phyloP scores from a whole-genome alignment of 768 basidiomycete species.

The Neoboletus subvelutipes region DNA sequence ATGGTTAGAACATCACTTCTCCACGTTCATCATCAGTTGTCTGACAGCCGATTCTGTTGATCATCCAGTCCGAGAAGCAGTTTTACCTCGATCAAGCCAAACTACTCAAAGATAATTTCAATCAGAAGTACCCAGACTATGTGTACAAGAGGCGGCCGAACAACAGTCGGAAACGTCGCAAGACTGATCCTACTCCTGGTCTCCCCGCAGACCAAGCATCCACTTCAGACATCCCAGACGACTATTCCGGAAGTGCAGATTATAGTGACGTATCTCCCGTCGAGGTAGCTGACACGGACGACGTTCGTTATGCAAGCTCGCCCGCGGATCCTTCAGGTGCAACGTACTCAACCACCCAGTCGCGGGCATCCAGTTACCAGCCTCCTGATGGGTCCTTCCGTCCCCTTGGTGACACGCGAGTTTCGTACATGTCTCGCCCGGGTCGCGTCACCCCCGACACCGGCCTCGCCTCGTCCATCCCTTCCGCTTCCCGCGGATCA shows the following conservation, averaged over 20 bases:
- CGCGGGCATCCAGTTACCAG: constrained; percentile 27
- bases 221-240: constrained; percentile 35
- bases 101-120: constrained; percentile 82
- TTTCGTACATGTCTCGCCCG: constrained; percentile 29
- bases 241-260: constrained; percentile 26
- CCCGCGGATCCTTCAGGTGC: constrained; percentile 21
- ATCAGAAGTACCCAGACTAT: constrained; percentile 84
- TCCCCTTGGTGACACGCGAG: constrained; percentile 27
- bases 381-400: constrained; percentile 25
- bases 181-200: constrained; percentile 34
- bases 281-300: constrained; percentile 31
- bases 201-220: constrained; percentile 32
- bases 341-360: constrained; percentile 12
- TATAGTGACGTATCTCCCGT: constrained; percentile 42
- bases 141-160: constrained; percentile 87
- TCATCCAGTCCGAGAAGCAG: constrained; percentile 68
- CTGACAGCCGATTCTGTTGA: constrained; percentile 14
- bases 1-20: constrained; percentile 46
- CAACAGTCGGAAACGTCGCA: constrained; percentile 71
- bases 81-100: constrained; percentile 89
- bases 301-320: constrained; percentile 22
- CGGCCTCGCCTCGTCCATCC: constrained; percentile 15
- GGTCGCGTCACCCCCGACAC: constrained; percentile 29
- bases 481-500: constrained; percentile 28
- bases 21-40: constrained; percentile 1